Percentiles rank a stretch among this genome's conserved stretches.
phyloP scores from a whole-genome alignment of 306 rosid genomes.

The Canavalia ensiformis region DNA sequence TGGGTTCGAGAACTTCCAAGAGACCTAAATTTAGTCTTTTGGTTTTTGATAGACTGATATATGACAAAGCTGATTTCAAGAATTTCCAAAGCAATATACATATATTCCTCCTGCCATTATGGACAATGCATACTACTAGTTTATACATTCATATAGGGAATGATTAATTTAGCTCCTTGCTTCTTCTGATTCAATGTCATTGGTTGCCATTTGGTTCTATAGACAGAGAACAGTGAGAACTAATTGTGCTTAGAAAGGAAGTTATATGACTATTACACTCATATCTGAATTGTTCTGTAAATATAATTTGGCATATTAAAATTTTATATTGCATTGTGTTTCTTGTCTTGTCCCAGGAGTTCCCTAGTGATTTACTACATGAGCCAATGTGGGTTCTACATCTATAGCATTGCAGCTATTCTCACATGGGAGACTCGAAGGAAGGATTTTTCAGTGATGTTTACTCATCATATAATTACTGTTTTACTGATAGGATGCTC shows the following conservation, averaged over 20 bases:
- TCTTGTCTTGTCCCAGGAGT: conserved; percentile 65
- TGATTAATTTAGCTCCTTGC: conserved; percentile 25
- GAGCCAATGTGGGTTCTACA: conserved; percentile 96
- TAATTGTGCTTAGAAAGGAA: conserved; percentile 19
- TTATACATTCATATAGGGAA: conserved; percentile 16
- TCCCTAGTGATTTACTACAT: conserved; percentile 77
- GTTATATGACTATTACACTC: not conserved
- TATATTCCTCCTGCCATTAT: conserved; percentile 28
- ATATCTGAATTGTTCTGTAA: conserved; percentile 35
- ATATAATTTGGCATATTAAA: conserved; percentile 29
- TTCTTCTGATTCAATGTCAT: conserved; percentile 22
- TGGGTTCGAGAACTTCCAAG: not conserved
- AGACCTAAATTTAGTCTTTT: conserved; percentile 9
- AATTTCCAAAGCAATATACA: conserved; percentile 39
- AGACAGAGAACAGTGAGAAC: not conserved
- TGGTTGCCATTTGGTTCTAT: conserved; percentile 42
- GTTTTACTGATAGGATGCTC: conserved; percentile 81
- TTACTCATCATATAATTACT: conserved; percentile 94
- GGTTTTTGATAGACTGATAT: conserved; percentile 36
- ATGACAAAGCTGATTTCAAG: conserved; percentile 31
- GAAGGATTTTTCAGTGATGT: conserved; percentile 96
- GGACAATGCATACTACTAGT: conserved; percentile 18
- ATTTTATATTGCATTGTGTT: conserved; percentile 47
- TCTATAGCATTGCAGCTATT: conserved; percentile 88
- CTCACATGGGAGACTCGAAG: conserved; percentile 95